A percentile compares a stretch with the other conserved stretches of the same genome.
Conservation (phyloP, 495 filamentous ascomycete genomes). For the Patellaria atrata region DNA sequence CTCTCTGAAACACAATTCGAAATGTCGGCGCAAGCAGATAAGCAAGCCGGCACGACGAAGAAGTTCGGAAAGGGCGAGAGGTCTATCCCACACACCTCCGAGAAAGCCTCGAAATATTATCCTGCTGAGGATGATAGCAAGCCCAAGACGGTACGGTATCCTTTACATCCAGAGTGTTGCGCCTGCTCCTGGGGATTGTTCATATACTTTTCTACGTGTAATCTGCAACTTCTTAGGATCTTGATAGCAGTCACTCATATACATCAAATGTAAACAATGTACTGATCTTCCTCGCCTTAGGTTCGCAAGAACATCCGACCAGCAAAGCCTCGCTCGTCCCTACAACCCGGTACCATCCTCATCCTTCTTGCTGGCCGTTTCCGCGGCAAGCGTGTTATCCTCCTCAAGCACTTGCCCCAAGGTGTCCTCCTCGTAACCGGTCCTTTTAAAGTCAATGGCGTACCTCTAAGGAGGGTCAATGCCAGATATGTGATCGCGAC, state of each 20-base stretch:
- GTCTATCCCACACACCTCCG: constrained; percentile 62
- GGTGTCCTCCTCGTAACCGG: constrained; percentile 97
- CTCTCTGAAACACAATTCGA: constrained; percentile 12
- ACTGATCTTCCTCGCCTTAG: constrained; percentile 32
- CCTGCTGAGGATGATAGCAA: constrained; percentile 84
- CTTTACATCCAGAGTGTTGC: not conserved
- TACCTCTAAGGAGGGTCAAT: constrained; percentile 95
- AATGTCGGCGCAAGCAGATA: constrained; percentile 16
- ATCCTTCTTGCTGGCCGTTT: constrained; percentile 99
- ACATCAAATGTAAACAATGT: constrained; percentile 1
- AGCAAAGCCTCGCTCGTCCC: constrained; percentile 67
- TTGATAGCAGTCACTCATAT: constrained; percentile 11
- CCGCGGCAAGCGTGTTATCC: constrained; percentile 98
- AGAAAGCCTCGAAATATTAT: constrained; percentile 99
- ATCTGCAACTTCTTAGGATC: constrained; percentile 4
- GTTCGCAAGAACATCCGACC: constrained; percentile 87
- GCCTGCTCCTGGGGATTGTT: no score
- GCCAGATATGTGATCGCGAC: constrained; percentile 98
- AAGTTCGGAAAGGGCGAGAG: constrained; percentile 95
- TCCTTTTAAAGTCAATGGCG: constrained; percentile 99
- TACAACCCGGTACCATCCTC: constrained; percentile 84
- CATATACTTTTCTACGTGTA: not conserved
- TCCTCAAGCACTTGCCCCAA: constrained; percentile 90
- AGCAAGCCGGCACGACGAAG: constrained; percentile 55
- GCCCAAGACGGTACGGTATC: constrained; percentile 74